phyloP scores from a whole-genome alignment of 805 yeast species.

The Starmerella lactis-condensi region DNA sequence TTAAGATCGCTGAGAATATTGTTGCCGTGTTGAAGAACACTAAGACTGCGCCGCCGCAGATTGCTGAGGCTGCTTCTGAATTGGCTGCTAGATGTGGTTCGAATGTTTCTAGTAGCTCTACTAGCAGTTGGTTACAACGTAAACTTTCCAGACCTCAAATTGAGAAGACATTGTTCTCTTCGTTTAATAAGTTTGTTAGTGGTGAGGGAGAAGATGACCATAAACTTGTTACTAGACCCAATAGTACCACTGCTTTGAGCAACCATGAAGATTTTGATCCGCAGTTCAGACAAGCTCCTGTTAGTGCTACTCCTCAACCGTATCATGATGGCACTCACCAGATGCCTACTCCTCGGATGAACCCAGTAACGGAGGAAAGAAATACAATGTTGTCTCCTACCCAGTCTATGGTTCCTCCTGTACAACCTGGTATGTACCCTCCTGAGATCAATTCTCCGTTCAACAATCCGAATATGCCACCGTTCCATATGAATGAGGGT shows the following conservation, averaged over 20 bases:
- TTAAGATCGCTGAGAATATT: conserved; percentile 19
- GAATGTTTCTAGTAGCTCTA: conserved; percentile 11
- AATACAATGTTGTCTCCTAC: too few relatives aligned
- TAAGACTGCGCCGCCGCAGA: conserved; percentile 18
- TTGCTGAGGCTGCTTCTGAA: conserved; percentile 30
- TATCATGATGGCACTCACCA: too few relatives aligned
- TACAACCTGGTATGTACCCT: too few relatives aligned
- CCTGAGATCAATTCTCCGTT: too few relatives aligned
- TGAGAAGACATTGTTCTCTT: conserved; percentile 76
- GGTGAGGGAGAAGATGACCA: conserved; percentile 44
- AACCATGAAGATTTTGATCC: not conserved
- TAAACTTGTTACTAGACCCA: not conserved
- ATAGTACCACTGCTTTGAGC: not conserved
- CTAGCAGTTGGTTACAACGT: conserved; percentile 57
- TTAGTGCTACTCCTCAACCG: too few relatives aligned
- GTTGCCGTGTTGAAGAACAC: conserved; percentile 6
- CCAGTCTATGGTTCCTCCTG: too few relatives aligned
- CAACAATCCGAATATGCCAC: too few relatives aligned
- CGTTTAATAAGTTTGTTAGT: conserved; percentile 59
- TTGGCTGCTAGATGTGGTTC: conserved; percentile 12
- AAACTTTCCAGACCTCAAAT: conserved; percentile 31
- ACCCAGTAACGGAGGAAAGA: too few relatives aligned
- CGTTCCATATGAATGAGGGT: too few relatives aligned
- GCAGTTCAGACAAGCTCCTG: too few relatives aligned
- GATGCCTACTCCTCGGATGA: not conserved